These are phyloP conservation scores for Pugionium dolabratum DNA, from an alignment of 345 rosid genomes.

Conservation along the genomic window DNA sequence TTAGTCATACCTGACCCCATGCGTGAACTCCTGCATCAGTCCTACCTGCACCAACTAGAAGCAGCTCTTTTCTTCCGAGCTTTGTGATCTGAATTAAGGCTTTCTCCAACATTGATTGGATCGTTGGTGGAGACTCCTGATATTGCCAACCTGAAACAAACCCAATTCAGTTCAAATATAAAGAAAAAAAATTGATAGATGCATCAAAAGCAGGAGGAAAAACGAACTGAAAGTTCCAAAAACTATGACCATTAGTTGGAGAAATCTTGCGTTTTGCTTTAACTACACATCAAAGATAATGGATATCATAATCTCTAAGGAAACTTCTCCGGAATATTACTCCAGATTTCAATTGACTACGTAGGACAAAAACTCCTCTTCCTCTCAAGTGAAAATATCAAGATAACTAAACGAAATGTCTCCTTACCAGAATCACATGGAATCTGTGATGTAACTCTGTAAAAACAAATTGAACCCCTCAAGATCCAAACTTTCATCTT, in stretches of 20 bases:
- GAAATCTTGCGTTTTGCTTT: constrained; percentile 4
- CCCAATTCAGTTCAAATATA: not conserved
- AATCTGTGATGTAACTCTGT: not conserved
- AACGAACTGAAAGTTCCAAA: constrained; percentile 7
- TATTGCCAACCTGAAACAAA: constrained; percentile 81
- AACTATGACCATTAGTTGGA: constrained; percentile 10
- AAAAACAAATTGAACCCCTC: not conserved
- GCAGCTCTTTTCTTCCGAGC: constrained; percentile 64
- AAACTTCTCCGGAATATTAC: not conserved
- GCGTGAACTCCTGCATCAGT: constrained; percentile 98
- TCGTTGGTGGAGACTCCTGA: constrained; percentile 81
- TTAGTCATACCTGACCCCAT: constrained; percentile 79
- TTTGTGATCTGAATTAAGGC: constrained; percentile 69
- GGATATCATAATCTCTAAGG: not conserved
- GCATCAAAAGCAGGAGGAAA: not conserved
- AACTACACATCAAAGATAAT: not conserved
- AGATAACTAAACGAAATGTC: not conserved
- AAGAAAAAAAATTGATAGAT: constrained; percentile 23
- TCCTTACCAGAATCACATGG: not conserved
- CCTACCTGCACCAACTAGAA: constrained; percentile 80
- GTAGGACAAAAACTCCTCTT: not conserved
- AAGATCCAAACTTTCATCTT: not conserved
- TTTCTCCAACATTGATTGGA: constrained; percentile 72
- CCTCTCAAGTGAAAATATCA: constrained; percentile 15
- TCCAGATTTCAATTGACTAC: not conserved